A percentile compares a stretch with the other conserved stretches of the same genome.
Conservation (phyloP, 2,329 filamentous ascomycete genomes). For the Amauroascus verrucosus region DNA sequence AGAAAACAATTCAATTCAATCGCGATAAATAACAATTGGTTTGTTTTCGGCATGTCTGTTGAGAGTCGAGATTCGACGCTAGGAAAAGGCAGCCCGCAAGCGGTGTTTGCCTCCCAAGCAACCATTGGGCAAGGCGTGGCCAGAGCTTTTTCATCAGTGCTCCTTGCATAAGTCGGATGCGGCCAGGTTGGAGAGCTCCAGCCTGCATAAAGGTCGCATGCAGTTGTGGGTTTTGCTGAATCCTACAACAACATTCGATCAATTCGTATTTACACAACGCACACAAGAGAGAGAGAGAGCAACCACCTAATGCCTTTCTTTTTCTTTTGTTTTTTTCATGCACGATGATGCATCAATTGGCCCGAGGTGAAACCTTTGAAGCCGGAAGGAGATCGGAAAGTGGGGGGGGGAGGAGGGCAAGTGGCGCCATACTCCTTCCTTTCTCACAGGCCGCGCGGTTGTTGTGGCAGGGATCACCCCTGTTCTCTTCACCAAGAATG, state of each 20-base stretch:
- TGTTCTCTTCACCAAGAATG: not conserved
- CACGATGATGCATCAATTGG: slow-evolving; percentile 8
- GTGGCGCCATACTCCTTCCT: slow-evolving; percentile 11
- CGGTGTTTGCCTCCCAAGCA: not conserved
- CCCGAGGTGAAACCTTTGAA: slow-evolving; percentile 5
- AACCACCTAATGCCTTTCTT: not conserved
- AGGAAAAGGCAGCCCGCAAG: no score
- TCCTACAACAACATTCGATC: no score
- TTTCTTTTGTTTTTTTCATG: not conserved
- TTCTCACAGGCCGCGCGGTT: slow-evolving; percentile 4
- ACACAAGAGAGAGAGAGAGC: not conserved
- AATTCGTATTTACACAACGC: not conserved
- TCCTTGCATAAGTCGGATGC: no score
- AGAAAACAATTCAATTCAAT: no score
- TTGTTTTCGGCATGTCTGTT: no score
- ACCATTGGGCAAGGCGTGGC: not conserved
- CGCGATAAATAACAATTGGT: no score
- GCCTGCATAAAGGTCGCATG: not conserved
- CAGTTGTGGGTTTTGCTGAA: no score
- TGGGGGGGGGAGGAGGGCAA: no score
- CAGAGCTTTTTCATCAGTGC: not conserved
- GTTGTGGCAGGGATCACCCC: not conserved
- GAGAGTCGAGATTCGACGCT: no score
- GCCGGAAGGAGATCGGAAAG: slow-evolving; percentile 8
- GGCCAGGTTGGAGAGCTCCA: no score